These are phyloP conservation scores for Diplosphaera chodatii DNA, from an alignment of 139 green algal genomes.

Conservation along the genomic window DNA sequence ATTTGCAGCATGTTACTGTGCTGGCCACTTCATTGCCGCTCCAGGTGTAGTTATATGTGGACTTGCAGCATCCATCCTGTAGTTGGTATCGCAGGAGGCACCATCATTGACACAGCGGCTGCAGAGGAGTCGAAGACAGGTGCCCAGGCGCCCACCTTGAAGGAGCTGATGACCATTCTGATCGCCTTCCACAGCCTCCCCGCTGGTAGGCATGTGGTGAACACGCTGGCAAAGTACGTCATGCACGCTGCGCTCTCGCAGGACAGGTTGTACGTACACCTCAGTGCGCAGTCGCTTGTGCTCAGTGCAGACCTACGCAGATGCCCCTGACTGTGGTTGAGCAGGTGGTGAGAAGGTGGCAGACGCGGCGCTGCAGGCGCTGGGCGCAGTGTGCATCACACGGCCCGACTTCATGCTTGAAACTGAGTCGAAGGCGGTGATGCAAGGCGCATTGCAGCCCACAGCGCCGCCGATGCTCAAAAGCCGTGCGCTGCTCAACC, in stretches of 20 bases:
- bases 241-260: no score
- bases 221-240: no score
- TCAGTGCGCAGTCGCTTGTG: no score
- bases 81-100: conserved; percentile 3
- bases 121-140: not conserved
- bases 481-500: conserved; percentile 48
- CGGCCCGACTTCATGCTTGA: conserved; percentile 48
- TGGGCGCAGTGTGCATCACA: conserved; percentile 63
- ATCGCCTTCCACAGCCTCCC: not conserved
- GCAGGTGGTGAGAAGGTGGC: conserved; percentile 11
- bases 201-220: no score
- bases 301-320: no score
- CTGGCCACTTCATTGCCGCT: no score
- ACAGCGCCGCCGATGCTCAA: conserved; percentile 34
- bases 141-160: not conserved
- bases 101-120: conserved; percentile 35
- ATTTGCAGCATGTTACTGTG: no score
- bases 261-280: no score
- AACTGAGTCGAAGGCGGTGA: conserved; percentile 10
- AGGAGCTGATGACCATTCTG: not conserved
- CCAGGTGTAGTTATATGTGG: no score
- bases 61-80: no score
- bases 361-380: conserved; percentile 52
- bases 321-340: no score
- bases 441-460: conserved; percentile 27